Evolutionary conservation across 352 stramenopile genomes (phyloP).

Genomic region (Phytophthora brassicae): DNA sequence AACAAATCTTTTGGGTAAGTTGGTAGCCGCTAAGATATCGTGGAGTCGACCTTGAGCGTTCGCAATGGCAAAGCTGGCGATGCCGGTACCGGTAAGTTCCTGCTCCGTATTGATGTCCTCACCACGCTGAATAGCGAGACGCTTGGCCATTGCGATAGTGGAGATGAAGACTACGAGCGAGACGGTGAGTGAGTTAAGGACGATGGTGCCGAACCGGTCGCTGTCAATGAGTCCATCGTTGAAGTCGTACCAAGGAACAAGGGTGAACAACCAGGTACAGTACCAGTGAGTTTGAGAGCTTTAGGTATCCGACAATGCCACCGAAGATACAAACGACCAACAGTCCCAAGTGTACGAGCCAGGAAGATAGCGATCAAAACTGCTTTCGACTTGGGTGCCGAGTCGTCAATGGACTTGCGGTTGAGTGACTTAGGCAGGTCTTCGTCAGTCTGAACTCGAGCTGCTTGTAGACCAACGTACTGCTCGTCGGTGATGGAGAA

Average conservation of each 20-base stretch:
- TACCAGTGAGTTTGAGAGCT: conserved; percentile 64
- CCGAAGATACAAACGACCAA: conserved; percentile 66
- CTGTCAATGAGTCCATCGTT: conserved; percentile 38
- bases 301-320: conserved; percentile 48
- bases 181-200: conserved; percentile 59
- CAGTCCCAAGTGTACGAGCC: conserved; percentile 52
- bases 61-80: conserved; percentile 62
- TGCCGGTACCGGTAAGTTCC: conserved; percentile 86
- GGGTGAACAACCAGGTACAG: conserved; percentile 62
- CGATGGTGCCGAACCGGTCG: conserved; percentile 41
- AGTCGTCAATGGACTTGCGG: conserved; percentile 18
- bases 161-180: conserved; percentile 84
- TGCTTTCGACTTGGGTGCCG: not conserved
- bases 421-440: conserved; percentile 10
- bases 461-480: conserved; percentile 22
- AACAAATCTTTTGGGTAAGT: conserved; percentile 42
- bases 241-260: conserved; percentile 51
- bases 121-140: conserved; percentile 60
- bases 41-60: conserved; percentile 42
- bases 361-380: conserved; percentile 30
- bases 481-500: conserved; percentile 49
- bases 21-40: conserved; percentile 41
- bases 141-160: conserved; percentile 85
- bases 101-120: conserved; percentile 64
- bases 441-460: not conserved